Evolutionary conservation across 1,284 basidiomycete species (phyloP).

Genomic region (Grifola frondosa): DNA sequence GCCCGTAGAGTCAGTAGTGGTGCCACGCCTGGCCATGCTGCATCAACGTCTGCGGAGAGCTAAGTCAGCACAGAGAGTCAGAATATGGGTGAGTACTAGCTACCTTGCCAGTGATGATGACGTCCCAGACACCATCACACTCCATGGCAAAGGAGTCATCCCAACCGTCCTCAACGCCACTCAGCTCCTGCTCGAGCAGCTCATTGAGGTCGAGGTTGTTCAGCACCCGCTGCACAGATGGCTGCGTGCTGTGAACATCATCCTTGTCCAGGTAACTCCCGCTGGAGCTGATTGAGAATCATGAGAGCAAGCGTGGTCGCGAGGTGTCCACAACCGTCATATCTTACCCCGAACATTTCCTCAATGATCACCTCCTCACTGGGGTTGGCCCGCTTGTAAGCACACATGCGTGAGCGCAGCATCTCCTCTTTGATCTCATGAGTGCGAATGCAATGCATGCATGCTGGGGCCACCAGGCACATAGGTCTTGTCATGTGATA

Average conservation of each 20-base stretch:
- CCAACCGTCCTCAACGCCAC: conserved; percentile 10
- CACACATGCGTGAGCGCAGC: not conserved
- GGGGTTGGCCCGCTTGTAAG: not conserved
- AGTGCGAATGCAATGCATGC: conserved; percentile 31
- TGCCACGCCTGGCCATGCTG: conserved; percentile 60
- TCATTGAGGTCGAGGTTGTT: conserved; percentile 22
- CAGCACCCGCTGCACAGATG: conserved; percentile 23
- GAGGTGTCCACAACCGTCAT: not conserved
- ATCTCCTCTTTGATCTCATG: conserved; percentile 22
- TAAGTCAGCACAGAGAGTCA: not conserved
- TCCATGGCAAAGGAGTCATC: conserved; percentile 5
- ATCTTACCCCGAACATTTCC: too few species aligned
- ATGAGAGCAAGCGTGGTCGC: too few species aligned
- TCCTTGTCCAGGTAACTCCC: too few species aligned
- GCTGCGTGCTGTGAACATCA: conserved; percentile 24
- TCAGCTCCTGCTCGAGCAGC: conserved; percentile 19
- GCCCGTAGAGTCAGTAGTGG: conserved; percentile 57
- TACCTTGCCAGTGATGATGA: conserved; percentile 56
- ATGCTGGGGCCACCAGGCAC: conserved; percentile 33
- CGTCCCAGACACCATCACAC: conserved; percentile 55
- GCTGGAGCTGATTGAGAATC: too few species aligned
- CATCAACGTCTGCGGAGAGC: conserved; percentile 43
- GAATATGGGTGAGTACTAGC: not conserved
- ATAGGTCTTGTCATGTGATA: conserved; percentile 37
- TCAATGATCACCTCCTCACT: not conserved